A percentile compares a stretch with the other conserved stretches of the same genome.
phyloP scores from a whole-genome alignment of 768 basidiomycete genomes.

The Gyrodon lividus region DNA sequence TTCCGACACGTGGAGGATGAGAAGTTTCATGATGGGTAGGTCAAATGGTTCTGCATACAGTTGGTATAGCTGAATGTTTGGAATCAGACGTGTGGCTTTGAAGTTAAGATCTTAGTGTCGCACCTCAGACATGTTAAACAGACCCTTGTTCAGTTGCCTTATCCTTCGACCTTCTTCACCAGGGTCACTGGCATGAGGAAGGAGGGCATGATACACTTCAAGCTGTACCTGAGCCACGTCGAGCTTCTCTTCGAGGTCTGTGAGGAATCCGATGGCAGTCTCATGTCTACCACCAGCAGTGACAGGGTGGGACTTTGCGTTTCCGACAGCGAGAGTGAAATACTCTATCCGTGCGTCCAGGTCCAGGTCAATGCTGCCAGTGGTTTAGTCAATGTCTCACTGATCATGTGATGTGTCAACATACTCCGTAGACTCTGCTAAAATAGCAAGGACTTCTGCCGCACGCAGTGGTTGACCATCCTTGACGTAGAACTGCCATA shows the following conservation, averaged over 20 bases:
- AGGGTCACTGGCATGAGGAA: conserved; percentile 59
- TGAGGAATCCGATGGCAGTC: conserved; percentile 93
- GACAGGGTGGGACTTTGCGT: conserved; percentile 92
- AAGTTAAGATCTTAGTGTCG: conserved; percentile 16
- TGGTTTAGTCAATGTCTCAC: conserved; percentile 1
- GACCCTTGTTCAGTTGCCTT: conserved; percentile 50
- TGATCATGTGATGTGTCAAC: conserved; percentile 21
- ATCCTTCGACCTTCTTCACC: conserved; percentile 64
- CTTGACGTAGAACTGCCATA: conserved; percentile 98
- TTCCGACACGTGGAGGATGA: conserved; percentile 92
- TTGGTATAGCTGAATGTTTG: conserved; percentile 68
- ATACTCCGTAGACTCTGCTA: conserved; percentile 85
- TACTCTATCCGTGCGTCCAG: conserved; percentile 84
- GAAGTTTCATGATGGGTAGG: conserved; percentile 76
- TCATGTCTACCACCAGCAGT: conserved; percentile 76
- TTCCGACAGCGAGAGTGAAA: conserved; percentile 90
- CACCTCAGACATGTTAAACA: conserved; percentile 87
- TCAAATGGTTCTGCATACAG: conserved; percentile 86
- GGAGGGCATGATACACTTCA: conserved; percentile 75
- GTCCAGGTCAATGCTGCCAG: conserved; percentile 57
- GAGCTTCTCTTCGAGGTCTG: conserved; percentile 91
- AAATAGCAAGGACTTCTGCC: conserved; percentile 75
- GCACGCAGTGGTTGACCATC: conserved; percentile 85
- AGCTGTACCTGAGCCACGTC: conserved; percentile 97
- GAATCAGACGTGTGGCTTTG: conserved; percentile 8